Base-by-base conservation (phyloP, 1,139 yeast species). In the Saccharomyces hybrid region DNA sequence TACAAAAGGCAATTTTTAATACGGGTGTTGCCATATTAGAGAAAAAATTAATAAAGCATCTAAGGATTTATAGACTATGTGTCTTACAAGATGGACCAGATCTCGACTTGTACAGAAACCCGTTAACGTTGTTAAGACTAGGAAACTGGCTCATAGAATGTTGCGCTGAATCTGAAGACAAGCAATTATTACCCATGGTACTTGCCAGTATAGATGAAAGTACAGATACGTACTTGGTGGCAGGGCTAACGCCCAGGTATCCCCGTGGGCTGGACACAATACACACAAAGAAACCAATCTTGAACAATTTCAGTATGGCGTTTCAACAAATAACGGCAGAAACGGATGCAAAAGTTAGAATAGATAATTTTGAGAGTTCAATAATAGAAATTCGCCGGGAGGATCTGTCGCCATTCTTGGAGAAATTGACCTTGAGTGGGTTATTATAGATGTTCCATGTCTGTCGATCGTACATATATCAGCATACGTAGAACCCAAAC, bases 111-210 rank as follows among this genome's bases (percentile, higher is more conserved):
- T 91, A 89, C 70, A 80, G 81, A 60, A 95, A 93, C 68, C 99
- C 99, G 3, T 73, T 93, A 56, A 88, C 96, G 51, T 72, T 95
- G 54, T 77, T 89, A 32, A 81, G 95, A 62, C 74, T 95, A 30
- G 98, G 98, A 0, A 80, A 83, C 53, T 95, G 99, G 99, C 76
- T 95, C 5, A 75, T 90, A 50, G 99, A 93, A 67, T 87, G 89
- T 59, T 86, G 93, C 64, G 87, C 95, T 4, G 97, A 89, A 64
- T 75, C 86, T 31, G 91, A 87, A 59, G 80, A 81, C 52, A 78
- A 81, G 31, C 75, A 78, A 13, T 73, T 88, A 50, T 73, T 86
- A 54, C 99, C 99, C 1, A 74, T 95, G 61, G 95, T 95, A 1
- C 80, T 95, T 47, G 98, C 99, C 0, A 81, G 95, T 51, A 77